Evolutionary conservation across 164 flowering plant species (phyloP).

Genomic region (Magnolia changhungtana): DNA sequence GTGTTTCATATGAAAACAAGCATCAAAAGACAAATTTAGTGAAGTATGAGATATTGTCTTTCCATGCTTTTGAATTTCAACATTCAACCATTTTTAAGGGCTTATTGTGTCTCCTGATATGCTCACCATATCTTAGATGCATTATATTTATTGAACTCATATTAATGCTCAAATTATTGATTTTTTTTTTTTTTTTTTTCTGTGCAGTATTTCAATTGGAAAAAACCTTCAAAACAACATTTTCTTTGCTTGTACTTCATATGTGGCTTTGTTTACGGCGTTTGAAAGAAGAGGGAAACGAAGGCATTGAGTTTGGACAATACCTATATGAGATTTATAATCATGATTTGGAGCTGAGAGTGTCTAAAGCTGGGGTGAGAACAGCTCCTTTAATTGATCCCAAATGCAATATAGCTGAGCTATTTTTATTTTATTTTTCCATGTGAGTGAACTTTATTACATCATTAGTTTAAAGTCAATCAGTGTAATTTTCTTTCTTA

Average conservation of each 20-base stretch:
- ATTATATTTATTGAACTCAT: background rate
- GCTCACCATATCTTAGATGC: background rate
- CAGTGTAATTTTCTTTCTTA: background rate
- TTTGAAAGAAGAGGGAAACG: conserved; percentile 88
- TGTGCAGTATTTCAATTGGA: conserved; percentile 90
- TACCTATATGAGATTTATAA: conserved; percentile 87
- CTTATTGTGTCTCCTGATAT: background rate
- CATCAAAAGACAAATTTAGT: background rate
- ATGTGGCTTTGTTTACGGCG: conserved; percentile 97
- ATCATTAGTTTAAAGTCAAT: background rate
- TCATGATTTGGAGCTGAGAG: conserved; percentile 94
- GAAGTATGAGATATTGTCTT: background rate
- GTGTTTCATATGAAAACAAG: background rate
- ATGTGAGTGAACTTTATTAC: background rate
- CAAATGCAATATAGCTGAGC: background rate
- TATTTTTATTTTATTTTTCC: no score
- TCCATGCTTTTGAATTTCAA: background rate
- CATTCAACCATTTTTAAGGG: background rate
- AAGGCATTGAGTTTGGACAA: conserved; percentile 91
- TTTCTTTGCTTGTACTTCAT: conserved; percentile 85
- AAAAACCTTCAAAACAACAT: conserved; percentile 85
- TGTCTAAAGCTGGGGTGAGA: conserved; percentile 94
- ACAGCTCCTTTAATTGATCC: conserved; percentile 4
- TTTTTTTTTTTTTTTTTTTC: background rate
- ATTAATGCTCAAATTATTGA: background rate